Evolutionary conservation across 441 rosid species (phyloP).

Genomic region (Pelargonium australe): DNA sequence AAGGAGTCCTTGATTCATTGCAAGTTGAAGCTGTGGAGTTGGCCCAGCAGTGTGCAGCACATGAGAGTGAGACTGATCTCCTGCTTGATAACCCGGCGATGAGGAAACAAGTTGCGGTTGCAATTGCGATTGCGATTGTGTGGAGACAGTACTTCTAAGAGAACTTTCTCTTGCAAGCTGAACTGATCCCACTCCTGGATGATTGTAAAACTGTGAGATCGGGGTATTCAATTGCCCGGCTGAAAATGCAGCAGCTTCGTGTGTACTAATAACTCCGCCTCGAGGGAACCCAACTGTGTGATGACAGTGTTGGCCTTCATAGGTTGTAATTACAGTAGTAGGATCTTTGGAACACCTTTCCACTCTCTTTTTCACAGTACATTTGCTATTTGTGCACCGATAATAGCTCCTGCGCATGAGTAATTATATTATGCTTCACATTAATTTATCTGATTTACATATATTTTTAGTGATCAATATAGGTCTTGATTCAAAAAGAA

Average conservation of each 20-base stretch:
- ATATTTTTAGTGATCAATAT: no score
- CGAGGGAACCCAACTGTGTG: slow-evolving; percentile 56
- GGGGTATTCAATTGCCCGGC: neutral
- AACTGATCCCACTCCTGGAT: neutral
- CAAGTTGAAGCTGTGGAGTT: neutral
- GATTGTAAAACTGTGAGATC: neutral
- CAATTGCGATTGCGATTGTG: neutral
- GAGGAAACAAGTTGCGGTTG: neutral
- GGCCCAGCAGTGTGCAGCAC: neutral
- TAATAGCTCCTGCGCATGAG: slow-evolving; percentile 72
- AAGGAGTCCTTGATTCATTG: slow-evolving; percentile 52
- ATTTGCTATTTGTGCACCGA: slow-evolving; percentile 78
- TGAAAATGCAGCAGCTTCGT: neutral
- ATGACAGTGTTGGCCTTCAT: slow-evolving; percentile 95
- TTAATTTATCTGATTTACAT: neutral
- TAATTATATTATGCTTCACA: neutral
- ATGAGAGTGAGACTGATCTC: no score
- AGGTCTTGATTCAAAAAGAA: no score
- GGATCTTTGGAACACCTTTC: slow-evolving; percentile 87
- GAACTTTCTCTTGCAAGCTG: neutral
- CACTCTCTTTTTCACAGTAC: slow-evolving; percentile 92
- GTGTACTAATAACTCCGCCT: neutral
- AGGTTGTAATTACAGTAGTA: slow-evolving; percentile 71
- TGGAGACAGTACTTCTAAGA: neutral
- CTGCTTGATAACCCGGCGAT: neutral